Percentiles rank a stretch among this genome's conserved stretches.
phyloP scores from a whole-genome alignment of 2,329 filamentous ascomycete species.

The Aspergillus pseudoviridinutans region DNA sequence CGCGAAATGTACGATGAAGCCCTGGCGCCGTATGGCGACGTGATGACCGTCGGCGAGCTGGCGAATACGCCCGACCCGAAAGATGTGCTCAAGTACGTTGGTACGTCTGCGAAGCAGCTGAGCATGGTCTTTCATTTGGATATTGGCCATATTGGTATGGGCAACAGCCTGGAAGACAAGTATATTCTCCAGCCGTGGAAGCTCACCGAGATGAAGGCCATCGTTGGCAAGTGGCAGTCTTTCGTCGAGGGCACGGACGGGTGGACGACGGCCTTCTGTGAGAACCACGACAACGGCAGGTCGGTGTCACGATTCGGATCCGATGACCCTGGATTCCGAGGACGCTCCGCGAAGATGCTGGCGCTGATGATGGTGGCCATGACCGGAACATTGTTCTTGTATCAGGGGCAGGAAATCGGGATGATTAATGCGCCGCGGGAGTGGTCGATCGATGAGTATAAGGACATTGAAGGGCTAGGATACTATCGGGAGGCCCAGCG shows the following conservation, averaged over 20 bases:
- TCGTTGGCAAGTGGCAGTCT: constrained; percentile 49
- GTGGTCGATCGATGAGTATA: constrained; percentile 47
- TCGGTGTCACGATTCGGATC: constrained; percentile 52
- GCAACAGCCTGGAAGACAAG: constrained; percentile 43
- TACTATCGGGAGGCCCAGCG: constrained; percentile 42
- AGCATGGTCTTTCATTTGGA: constrained; percentile 61
- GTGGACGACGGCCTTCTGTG: constrained; percentile 59
- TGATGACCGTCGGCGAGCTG: constrained; percentile 68
- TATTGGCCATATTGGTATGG: constrained; percentile 51
- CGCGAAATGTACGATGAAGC: constrained; percentile 60
- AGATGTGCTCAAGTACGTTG: constrained; percentile 58
- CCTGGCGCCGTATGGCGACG: constrained; percentile 52
- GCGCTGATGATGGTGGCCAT: constrained; percentile 47
- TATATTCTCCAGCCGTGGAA: constrained; percentile 43
- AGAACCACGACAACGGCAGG: constrained; percentile 62
- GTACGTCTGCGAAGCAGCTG: constrained; percentile 55
- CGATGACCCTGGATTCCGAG: constrained; percentile 46
- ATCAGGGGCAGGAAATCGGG: constrained; percentile 60
- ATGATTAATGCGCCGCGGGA: constrained; percentile 52
- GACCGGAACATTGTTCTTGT: constrained; percentile 55
- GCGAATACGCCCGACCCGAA: constrained; percentile 57
- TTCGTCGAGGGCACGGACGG: constrained; percentile 47
- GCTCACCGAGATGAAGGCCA: constrained; percentile 48
- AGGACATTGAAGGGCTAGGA: constrained; percentile 44
- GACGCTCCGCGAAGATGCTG: constrained; percentile 52